Evolutionary conservation across 208 protist species (phyloP).

Genomic region (Acanthamoeba sp.): DNA sequence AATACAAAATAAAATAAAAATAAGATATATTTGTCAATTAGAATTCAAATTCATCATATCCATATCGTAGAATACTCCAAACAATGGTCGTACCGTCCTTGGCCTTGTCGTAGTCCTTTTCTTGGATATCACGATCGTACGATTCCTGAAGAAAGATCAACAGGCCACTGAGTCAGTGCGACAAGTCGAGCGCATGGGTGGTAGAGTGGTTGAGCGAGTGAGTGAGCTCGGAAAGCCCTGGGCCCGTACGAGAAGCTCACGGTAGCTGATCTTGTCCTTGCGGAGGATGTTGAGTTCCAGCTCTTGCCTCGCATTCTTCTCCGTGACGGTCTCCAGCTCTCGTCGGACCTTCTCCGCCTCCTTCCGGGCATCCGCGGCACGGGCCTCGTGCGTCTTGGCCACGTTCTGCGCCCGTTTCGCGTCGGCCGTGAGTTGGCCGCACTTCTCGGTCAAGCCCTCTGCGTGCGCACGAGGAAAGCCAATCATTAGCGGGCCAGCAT

Average conservation of each 20-base stretch:
- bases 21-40: not conserved
- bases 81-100: not conserved
- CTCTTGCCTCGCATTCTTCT: constrained; percentile 31
- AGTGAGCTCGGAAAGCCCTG: too few species aligned
- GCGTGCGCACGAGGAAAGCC: too few species aligned
- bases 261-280: constrained; percentile 31
- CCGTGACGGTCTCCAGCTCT: not conserved
- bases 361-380: not conserved
- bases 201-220: too few species aligned
- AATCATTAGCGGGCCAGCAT: too few species aligned
- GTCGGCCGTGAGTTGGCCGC: not conserved
- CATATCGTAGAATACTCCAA: not conserved
- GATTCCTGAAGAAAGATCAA: not conserved
- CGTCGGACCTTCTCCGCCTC: not conserved
- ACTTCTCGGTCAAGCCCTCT: not conserved
- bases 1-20: not conserved
- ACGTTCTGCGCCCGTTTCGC: constrained; percentile 1
- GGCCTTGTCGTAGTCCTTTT: constrained; percentile 28
- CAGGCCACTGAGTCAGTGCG: not conserved
- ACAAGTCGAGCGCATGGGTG: too few species aligned
- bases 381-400: not conserved
- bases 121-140: constrained; percentile 13
- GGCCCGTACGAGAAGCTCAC: not conserved
- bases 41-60: too few species aligned
- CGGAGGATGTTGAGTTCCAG: constrained; percentile 12